Evolutionary conservation across 345 rosid species (phyloP).

Genomic region (Melaleuca alternifolia): DNA sequence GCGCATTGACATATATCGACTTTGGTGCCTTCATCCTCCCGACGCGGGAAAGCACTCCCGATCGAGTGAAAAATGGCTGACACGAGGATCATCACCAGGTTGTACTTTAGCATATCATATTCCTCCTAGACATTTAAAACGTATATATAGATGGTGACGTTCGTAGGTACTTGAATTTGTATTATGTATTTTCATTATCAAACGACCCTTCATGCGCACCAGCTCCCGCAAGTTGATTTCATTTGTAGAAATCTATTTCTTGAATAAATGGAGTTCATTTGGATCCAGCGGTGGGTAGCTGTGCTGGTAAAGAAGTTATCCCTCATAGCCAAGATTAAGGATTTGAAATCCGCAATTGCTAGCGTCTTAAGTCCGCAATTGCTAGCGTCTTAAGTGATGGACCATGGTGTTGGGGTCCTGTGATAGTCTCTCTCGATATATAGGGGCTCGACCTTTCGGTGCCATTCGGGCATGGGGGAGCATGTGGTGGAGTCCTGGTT

Average conservation of each 20-base stretch:
- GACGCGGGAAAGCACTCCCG: not conserved
- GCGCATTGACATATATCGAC: not conserved
- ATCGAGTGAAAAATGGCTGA: not conserved
- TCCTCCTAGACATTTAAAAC: too few relatives aligned
- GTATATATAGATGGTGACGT: not conserved
- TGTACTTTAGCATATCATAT: not conserved
- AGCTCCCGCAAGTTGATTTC: not conserved
- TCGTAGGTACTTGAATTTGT: not conserved
- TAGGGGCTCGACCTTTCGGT: too few relatives aligned
- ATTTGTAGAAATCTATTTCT: not conserved
- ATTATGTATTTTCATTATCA: not conserved
- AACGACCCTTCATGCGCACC: not conserved
- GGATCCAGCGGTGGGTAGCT: too few relatives aligned
- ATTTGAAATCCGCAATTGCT: too few relatives aligned
- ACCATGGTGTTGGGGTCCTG: too few relatives aligned
- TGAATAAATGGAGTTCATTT: not conserved
- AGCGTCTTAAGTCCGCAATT: too few relatives aligned
- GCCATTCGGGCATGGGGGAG: too few relatives aligned
- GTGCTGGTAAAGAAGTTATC: too few relatives aligned
- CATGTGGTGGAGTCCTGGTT: too few relatives aligned
- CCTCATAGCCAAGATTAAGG: too few relatives aligned
- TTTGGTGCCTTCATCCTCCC: not conserved
- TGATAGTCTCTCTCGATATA: too few relatives aligned
- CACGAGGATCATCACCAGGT: not conserved
- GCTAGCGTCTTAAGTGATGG: too few relatives aligned